Conservation (phyloP, 768 basidiomycete species). For the Naganishia vaughanmartiniae region DNA sequence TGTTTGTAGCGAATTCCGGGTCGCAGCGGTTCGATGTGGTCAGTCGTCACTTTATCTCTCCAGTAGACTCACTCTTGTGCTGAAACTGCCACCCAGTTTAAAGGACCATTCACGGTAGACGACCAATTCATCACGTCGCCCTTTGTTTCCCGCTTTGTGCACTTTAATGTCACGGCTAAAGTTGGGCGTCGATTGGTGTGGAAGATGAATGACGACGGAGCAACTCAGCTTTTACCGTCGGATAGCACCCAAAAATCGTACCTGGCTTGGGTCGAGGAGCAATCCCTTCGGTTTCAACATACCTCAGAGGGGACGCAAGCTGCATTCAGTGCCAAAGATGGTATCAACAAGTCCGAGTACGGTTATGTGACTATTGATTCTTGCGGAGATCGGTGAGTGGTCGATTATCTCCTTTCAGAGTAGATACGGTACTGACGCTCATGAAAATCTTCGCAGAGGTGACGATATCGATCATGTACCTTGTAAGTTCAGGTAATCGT, state of each 20-base stretch:
- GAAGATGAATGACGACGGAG: slow-evolving; percentile 33
- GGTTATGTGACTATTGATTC: slow-evolving; percentile 33
- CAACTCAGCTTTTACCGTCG: slow-evolving; percentile 25
- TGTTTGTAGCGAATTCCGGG: slow-evolving; percentile 49
- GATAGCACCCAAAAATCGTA: neutral
- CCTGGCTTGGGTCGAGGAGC: slow-evolving; percentile 1
- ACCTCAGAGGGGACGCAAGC: neutral
- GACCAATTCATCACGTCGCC: slow-evolving; percentile 75
- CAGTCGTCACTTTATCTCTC: slow-evolving; percentile 13
- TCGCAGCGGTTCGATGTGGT: slow-evolving; percentile 53
- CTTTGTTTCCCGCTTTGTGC: slow-evolving; percentile 53
- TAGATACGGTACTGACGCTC: slow-evolving; percentile 42
- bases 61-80: neutral
- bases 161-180: slow-evolving; percentile 37
- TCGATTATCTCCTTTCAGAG: slow-evolving; percentile 27
- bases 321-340: slow-evolving; percentile 7
- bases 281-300: neutral
- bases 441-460: slow-evolving; percentile 36
- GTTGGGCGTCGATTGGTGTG: slow-evolving; percentile 31
- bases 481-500: slow-evolving; percentile 35
- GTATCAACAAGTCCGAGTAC: neutral
- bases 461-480: slow-evolving; percentile 50
- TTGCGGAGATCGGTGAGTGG: slow-evolving; percentile 20
- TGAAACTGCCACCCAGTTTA: slow-evolving; percentile 37
- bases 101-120: slow-evolving; percentile 72